These are phyloP conservation scores for Podochytrium sp. DNA, from an alignment of 192 early-diverging fungal species.

Conservation along the genomic window DNA sequence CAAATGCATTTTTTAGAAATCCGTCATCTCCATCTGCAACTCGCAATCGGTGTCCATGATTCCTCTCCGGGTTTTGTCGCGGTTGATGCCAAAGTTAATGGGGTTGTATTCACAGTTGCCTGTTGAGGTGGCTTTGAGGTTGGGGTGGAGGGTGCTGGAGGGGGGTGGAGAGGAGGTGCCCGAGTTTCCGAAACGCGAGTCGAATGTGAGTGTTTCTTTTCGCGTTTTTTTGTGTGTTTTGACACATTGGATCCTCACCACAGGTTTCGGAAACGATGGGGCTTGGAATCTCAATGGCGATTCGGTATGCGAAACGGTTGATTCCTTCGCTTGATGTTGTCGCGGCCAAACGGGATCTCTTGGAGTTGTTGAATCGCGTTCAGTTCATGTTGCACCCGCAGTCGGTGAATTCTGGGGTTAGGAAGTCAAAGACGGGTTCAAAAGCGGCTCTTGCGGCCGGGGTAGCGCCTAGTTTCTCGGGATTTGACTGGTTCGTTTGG, in stretches of 20 bases:
- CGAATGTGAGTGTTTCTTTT: not conserved
- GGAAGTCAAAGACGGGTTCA: no score
- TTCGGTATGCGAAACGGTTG: constrained; percentile 37
- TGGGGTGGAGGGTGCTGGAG: not conserved
- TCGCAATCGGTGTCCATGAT: not conserved
- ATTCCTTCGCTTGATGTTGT: not conserved
- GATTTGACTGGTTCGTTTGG: constrained; percentile 10
- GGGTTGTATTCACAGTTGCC: not conserved
- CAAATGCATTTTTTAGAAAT: not conserved
- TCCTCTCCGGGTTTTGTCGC: not conserved
- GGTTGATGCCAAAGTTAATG: not conserved
- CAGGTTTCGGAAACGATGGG: not conserved
- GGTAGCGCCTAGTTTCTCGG: not conserved
- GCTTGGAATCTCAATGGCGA: constrained; percentile 28
- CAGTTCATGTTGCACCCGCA: constrained; percentile 6
- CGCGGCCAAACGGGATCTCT: constrained; percentile 8
- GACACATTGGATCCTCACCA: no score
- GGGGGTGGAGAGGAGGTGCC: not conserved
- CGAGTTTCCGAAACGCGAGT: not conserved
- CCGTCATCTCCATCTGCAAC: not conserved
- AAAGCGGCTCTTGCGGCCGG: no score
- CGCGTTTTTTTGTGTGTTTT: no score
- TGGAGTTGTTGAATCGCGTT: constrained; percentile 4
- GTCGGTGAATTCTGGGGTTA: no score
- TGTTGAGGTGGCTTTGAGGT: not conserved